Base-by-base conservation (phyloP, 164 flowering plant species). In the Sedum album region DNA sequence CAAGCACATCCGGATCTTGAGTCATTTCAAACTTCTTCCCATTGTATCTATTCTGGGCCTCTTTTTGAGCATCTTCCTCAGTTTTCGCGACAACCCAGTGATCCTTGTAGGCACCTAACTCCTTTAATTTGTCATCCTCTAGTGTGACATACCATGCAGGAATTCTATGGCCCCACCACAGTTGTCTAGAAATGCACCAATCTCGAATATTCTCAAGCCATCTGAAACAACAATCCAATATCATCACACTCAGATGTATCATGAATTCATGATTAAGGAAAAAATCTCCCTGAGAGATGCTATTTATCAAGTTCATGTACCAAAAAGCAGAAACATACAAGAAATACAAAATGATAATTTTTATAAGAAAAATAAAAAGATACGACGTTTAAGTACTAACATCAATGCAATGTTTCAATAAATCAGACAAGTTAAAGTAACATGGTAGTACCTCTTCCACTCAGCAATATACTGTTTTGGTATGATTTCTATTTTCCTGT, bases 161-260 rank as follows among this genome's bases (percentile, higher is more conserved):
- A 76, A 95, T 76, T 0, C 87, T 86, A 78, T 95, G 99, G 28
- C 99, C 99, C 99, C 99, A 95, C 99, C 99, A 95, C 14, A 95
- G 91, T 76, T 95, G 99, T 77, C 99, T 80, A 42, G 99, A 95
- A 66, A 95, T 82, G 76, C 99, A 95, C 99, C 99, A 95, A 78
- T 95, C 99, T 35, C 93, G 93, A 66, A 90, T 92, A 66, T 84
- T 88, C 71, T 88, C 94, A 80, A 95, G 80, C 99, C 99, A 95
- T 77, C 99, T 94, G 87, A 65, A 42, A 80, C 30, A 57, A 66
- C 33, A 57, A 26, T 26, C 62, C 33, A 57, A 26, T 26, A 28
- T 30, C 17, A 13, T 57, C 20, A 28, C 4, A 13, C 4, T 57
- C n/a, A 0, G n/a, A 13, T 20, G n/a, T 26, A 13, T 6, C 28